A percentile compares a stretch with the other conserved stretches of the same genome.
These are phyloP conservation scores for Sarocladium oryzae DNA, from an alignment of 2,329 filamentous ascomycete genomes.

Conservation along the genomic window DNA sequence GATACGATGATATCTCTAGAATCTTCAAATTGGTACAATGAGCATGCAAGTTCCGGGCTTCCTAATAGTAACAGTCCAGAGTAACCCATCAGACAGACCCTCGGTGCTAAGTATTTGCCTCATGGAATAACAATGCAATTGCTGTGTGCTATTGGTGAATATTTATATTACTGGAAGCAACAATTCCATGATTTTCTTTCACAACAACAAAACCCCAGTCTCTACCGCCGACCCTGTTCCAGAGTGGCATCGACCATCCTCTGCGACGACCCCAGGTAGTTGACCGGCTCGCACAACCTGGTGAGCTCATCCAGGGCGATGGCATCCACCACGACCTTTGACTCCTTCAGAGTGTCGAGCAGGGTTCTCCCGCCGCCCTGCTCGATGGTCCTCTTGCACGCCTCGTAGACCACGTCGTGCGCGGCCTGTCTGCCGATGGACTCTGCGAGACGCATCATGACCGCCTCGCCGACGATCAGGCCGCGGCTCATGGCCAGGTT, in stretches of 20 bases:
- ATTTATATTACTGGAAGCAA: too few relatives aligned
- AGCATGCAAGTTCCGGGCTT: too few relatives aligned
- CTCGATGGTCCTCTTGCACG: constrained; percentile 26
- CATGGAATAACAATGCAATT: too few relatives aligned
- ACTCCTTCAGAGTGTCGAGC: neutral
- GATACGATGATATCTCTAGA: too few relatives aligned
- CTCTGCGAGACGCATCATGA: constrained; percentile 55
- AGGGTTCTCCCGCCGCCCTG: neutral
- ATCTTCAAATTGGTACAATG: too few relatives aligned
- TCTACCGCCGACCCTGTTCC: too few relatives aligned
- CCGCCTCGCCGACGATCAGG: constrained; percentile 50
- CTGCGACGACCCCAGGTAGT: neutral
- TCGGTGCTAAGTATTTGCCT: too few relatives aligned
- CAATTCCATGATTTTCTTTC: too few relatives aligned
- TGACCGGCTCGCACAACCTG: neutral
- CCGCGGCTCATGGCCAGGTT: constrained; percentile 46
- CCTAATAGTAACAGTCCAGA: too few relatives aligned
- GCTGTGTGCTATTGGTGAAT: too few relatives aligned
- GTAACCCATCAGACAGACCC: too few relatives aligned
- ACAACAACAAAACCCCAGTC: neutral
- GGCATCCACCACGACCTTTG: neutral
- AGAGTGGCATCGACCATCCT: neutral
- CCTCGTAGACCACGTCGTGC: constrained; percentile 50
- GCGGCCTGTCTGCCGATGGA: constrained; percentile 44
- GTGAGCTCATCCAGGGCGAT: neutral